A percentile compares a stretch with the other conserved stretches of the same genome.
Evolutionary conservation across 208 protist genomes (phyloP).

Genomic region (Leishmania turanica): DNA sequence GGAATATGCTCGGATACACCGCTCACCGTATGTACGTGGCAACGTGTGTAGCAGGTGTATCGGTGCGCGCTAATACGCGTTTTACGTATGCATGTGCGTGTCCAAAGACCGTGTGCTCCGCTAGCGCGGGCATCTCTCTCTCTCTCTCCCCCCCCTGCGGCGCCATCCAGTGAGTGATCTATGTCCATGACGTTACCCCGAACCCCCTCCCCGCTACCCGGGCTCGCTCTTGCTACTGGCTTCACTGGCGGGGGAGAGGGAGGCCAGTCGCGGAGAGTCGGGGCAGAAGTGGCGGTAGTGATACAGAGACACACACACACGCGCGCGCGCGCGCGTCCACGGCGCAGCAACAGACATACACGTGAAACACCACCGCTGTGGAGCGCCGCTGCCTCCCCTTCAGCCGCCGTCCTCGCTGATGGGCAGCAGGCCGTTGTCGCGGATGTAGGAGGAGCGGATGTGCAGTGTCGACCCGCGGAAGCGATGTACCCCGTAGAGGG

Average conservation of each 20-base stretch:
- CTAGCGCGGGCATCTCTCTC: not conserved
- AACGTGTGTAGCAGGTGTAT: not conserved
- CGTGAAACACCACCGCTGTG: not conserved
- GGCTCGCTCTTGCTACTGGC: not conserved
- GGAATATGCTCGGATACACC: not conserved
- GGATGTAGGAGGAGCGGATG: slow-evolving; percentile 47
- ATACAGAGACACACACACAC: not conserved
- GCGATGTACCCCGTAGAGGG: slow-evolving; percentile 67
- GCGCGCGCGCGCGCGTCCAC: not conserved
- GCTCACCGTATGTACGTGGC: not conserved
- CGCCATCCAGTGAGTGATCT: not conserved
- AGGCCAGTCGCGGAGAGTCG: not conserved
- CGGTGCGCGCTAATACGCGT: not conserved
- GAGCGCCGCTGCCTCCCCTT: not conserved
- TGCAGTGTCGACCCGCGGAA: slow-evolving; percentile 49
- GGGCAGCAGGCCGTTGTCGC: slow-evolving; percentile 64
- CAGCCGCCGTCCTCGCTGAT: slow-evolving; percentile 43
- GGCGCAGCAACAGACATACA: not conserved
- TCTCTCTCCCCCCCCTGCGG: too few relatives aligned
- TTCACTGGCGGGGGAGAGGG: not conserved
- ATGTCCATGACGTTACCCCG: not conserved
- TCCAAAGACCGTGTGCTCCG: not conserved
- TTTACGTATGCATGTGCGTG: not conserved
- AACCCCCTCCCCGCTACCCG: not conserved
- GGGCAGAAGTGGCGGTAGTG: not conserved